Conservation (phyloP, 164 flowering plant species). For the Sedum album region DNA sequence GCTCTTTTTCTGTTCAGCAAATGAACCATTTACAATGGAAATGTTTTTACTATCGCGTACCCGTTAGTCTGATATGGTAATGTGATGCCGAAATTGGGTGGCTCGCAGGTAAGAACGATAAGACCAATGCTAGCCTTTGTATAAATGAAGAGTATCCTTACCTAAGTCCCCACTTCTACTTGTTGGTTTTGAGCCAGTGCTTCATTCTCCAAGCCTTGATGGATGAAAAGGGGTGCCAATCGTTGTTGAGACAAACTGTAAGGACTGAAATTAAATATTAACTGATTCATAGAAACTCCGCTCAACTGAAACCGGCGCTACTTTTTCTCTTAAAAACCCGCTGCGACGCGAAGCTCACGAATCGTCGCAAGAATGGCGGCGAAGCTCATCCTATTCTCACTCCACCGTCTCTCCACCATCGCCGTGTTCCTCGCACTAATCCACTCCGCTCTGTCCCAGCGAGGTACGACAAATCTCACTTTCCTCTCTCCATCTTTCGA, state of each 20-base stretch:
- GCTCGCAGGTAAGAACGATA: not conserved
- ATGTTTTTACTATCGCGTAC: no score
- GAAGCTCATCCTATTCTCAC: not conserved
- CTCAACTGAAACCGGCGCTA: no score
- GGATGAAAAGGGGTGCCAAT: slow-evolving; percentile 9
- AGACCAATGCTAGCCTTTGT: no score
- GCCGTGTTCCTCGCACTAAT: not conserved
- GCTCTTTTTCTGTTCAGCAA: no score
- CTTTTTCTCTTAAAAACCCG: no score
- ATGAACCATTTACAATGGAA: not conserved
- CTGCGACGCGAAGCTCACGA: not conserved
- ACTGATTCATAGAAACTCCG: not conserved
- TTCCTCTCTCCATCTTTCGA: no score
- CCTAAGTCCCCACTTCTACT: no score
- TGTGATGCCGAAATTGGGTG: not conserved
- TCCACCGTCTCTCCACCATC: not conserved
- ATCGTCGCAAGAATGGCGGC: not conserved
- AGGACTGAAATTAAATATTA: not conserved
- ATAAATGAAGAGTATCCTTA: no score
- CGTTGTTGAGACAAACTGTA: not conserved
- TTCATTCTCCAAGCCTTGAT: no score
- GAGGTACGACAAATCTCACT: not conserved
- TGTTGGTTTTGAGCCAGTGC: no score
- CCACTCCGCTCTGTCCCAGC: not conserved
- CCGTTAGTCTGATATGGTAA: not conserved